A percentile compares a stretch with the other conserved stretches of the same genome.
Evolutionary conservation across 495 filamentous ascomycete genomes (phyloP).

Genomic region (Lepidopterella palustris): DNA sequence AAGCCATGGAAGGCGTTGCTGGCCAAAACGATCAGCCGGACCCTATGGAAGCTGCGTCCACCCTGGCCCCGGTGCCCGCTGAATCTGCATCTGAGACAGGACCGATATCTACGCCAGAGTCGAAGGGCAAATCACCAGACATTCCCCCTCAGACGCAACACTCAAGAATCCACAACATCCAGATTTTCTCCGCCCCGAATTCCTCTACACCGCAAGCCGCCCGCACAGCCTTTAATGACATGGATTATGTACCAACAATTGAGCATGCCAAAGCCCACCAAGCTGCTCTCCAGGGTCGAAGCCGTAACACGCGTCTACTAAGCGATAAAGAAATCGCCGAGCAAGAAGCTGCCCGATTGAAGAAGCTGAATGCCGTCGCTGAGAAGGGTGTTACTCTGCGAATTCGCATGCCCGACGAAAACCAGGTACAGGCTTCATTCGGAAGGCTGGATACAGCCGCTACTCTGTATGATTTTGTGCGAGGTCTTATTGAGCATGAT

Average conservation of each 20-base stretch:
- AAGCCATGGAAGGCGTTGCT: conserved; percentile 2
- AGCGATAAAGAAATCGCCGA: conserved; percentile 62
- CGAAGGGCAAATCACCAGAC: conserved; percentile 18
- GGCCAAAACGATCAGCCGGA: conserved; percentile 11
- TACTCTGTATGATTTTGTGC: conserved; percentile 62
- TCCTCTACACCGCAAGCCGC: conserved; percentile 70
- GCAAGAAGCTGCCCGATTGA: conserved; percentile 51
- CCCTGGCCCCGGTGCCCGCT: conserved; percentile 7
- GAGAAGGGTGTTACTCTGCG: conserved; percentile 59
- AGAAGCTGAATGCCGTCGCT: conserved; percentile 56
- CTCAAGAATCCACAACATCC: conserved; percentile 48
- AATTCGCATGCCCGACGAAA: conserved; percentile 81
- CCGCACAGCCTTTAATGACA: conserved; percentile 54
- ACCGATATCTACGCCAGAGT: not conserved
- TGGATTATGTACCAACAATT: conserved; percentile 74
- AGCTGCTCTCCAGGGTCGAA: conserved; percentile 54
- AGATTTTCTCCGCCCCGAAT: conserved; percentile 69
- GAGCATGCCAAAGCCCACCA: conserved; percentile 82
- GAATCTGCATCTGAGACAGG: not conserved
- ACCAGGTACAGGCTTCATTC: conserved; percentile 59
- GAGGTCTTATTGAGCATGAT: conserved; percentile 43
- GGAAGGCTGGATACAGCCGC: conserved; percentile 55
- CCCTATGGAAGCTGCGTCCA: conserved; percentile 11
- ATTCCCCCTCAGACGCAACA: conserved; percentile 14
- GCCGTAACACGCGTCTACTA: conserved; percentile 61